Base-by-base conservation (phyloP, 305 asterid species). In the Fraxinus ornus region DNA sequence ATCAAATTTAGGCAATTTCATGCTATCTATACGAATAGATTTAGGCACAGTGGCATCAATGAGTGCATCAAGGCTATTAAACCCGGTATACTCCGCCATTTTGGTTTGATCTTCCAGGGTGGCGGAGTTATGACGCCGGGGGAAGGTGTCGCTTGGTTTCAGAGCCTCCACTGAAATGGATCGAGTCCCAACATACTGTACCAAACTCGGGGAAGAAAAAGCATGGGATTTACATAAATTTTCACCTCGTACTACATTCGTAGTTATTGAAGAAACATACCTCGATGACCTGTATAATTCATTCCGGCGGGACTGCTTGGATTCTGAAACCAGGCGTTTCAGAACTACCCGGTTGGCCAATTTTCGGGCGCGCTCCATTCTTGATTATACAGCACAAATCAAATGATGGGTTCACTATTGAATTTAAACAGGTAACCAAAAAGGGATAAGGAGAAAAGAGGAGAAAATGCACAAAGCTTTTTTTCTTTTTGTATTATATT, bases 91-190 rank as follows among this genome's bases (percentile, higher is more conserved):
- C 86, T 91, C 95, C 30, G 97, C 91, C 99, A 94, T 96, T 76
- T 89, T 89, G 21, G 92, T 79, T 78, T 93, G 99, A 35, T 94
- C 98, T 78, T 89, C 96, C 22, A 96, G 97, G 79, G 97, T 89
- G 84, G 98, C 99, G 36, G 99, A 95, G 96, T 95, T 95, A 75
- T 95, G 99, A 77, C 98, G 94, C 85, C 97, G 94, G 24, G 98
- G 92, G 39, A 94, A 95, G n/a, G 98, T 94, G 86, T 95, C 99
- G 71, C 94, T 92, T 4, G 97, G 95, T 72, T 94, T 93, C 78
- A 94, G 87, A 36, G 98, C 90, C 21, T 90, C 97, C 17, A 89
- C 90, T 9, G 98, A 93, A 57, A 95, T 92, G 84, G 95, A 91
- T 84, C 98, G 90, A 36, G 89, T 44, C 84, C 57, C 37, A 1